phyloP scores from a whole-genome alignment of 768 basidiomycete genomes.

The Suillus placidus region DNA sequence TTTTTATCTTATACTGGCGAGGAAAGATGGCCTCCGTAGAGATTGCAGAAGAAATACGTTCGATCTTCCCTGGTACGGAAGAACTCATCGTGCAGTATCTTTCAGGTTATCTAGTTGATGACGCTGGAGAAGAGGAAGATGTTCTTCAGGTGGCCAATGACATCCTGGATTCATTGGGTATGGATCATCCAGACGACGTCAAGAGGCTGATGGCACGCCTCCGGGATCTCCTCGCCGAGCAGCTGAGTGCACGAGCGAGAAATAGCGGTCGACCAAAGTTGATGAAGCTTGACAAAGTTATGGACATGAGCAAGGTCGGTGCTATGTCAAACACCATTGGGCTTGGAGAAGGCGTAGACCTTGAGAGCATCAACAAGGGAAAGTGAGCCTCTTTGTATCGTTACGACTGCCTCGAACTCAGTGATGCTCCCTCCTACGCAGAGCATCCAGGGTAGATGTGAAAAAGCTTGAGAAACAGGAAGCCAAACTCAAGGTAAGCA shows the following conservation, averaged over 20 bases:
- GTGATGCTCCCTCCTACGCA: slow-evolving; percentile 33
- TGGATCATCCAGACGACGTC: slow-evolving; percentile 57
- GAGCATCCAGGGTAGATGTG: slow-evolving; percentile 89
- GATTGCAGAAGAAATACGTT: slow-evolving; percentile 78
- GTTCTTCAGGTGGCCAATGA: slow-evolving; percentile 74
- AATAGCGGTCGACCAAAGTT: slow-evolving; percentile 66
- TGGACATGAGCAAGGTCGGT: slow-evolving; percentile 83
- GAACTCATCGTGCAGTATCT: slow-evolving; percentile 87
- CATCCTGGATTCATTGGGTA: slow-evolving; percentile 77
- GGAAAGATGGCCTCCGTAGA: slow-evolving; percentile 66
- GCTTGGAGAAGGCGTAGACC: slow-evolving; percentile 80
- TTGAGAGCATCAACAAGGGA: slow-evolving; percentile 93
- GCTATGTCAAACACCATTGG: slow-evolving; percentile 81
- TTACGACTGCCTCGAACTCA: slow-evolving; percentile 8
- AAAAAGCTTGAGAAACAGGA: slow-evolving; percentile 97
- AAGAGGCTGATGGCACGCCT: slow-evolving; percentile 70
- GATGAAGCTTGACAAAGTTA: slow-evolving; percentile 79
- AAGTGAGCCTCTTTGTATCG: slow-evolving; percentile 56
- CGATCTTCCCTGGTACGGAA: slow-evolving; percentile 72
- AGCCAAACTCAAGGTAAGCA: slow-evolving; percentile 81
- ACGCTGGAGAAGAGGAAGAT: slow-evolving; percentile 87
- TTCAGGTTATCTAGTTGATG: slow-evolving; percentile 85
- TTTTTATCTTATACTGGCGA: background rate
- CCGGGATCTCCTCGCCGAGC: slow-evolving; percentile 64
- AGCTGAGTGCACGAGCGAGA: slow-evolving; percentile 58